phyloP scores from a whole-genome alignment of 768 basidiomycete genomes.

The Multifurca ochricompacta region DNA sequence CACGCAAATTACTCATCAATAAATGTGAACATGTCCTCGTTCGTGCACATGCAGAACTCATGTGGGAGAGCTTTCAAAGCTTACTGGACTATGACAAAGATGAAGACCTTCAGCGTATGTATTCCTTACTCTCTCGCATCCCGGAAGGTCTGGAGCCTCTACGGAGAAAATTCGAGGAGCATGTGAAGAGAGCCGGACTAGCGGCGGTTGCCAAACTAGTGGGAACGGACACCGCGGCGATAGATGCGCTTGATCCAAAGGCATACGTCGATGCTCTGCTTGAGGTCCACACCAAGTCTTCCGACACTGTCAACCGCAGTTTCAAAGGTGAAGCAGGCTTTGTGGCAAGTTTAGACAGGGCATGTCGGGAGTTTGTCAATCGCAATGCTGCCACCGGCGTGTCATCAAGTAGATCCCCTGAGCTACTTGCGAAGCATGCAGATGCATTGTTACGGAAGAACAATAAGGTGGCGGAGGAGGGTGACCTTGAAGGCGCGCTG shows the following conservation, averaged over 20 bases:
- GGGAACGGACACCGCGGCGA: slow-evolving; percentile 44
- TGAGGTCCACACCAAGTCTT: slow-evolving; percentile 87
- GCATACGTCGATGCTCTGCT: slow-evolving; percentile 90
- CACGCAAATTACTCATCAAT: slow-evolving; percentile 69
- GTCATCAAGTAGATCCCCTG: slow-evolving; percentile 82
- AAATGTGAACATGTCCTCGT: slow-evolving; percentile 93
- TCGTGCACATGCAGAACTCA: slow-evolving; percentile 68
- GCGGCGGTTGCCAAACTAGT: slow-evolving; percentile 69
- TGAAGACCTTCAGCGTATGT: slow-evolving; percentile 93
- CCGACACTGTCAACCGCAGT: slow-evolving; percentile 77
- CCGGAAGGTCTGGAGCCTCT: slow-evolving; percentile 85
- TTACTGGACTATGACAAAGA: slow-evolving; percentile 90
- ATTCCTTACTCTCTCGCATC: slow-evolving; percentile 83
- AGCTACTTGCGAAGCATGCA: slow-evolving; percentile 85
- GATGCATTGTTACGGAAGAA: slow-evolving; percentile 87
- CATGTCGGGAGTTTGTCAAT: slow-evolving; percentile 94
- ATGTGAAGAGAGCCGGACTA: slow-evolving; percentile 87
- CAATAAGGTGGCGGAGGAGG: slow-evolving; percentile 92
- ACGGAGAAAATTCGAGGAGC: slow-evolving; percentile 87
- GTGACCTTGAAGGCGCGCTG: slow-evolving; percentile 81
- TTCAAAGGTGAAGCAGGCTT: slow-evolving; percentile 93
- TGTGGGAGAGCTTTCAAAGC: slow-evolving; percentile 91
- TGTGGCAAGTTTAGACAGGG: slow-evolving; percentile 88
- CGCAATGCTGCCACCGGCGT: slow-evolving; percentile 81
- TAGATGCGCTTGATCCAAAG: slow-evolving; percentile 77